phyloP scores from a whole-genome alignment of 2,329 filamentous ascomycete species.

The Alternaria atra region DNA sequence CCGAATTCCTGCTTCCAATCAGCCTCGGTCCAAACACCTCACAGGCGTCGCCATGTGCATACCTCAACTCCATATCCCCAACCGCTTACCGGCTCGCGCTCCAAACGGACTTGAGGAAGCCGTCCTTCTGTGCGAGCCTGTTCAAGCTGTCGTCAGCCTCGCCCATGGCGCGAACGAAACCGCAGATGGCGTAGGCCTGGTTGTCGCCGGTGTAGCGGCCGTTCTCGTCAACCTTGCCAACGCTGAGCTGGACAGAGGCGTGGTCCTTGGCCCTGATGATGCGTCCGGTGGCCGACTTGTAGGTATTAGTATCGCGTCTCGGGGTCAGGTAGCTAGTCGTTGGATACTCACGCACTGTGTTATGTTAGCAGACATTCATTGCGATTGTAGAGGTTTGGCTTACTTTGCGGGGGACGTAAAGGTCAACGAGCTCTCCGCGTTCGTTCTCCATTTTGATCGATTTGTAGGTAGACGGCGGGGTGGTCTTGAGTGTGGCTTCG shows the following conservation, averaged over 20 bases:
- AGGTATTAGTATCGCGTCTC: constrained; percentile 32
- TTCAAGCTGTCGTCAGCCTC: constrained; percentile 98
- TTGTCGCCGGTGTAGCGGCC: constrained; percentile 96
- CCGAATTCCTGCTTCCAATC: constrained; percentile 39
- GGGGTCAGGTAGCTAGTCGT: constrained; percentile 7
- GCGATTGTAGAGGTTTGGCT: not conserved
- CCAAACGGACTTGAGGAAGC: constrained; percentile 97
- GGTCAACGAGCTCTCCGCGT: constrained; percentile 99
- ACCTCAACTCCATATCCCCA: constrained; percentile 46
- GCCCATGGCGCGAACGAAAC: constrained; percentile 96
- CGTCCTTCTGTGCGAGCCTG: constrained; percentile 93
- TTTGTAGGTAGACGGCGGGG: constrained; percentile 38
- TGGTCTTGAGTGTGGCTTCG: constrained; percentile 36
- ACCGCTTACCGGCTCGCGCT: constrained; percentile 68
- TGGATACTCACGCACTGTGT: constrained; percentile 51
- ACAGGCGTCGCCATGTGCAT: constrained; percentile 11
- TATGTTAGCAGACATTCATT: constrained; percentile 2
- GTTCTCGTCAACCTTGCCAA: constrained; percentile 99
- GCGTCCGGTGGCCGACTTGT: constrained; percentile 67
- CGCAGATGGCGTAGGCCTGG: constrained; percentile 96
- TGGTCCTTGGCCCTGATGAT: constrained; percentile 99
- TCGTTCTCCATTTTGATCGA: constrained; percentile 95
- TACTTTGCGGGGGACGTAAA: constrained; percentile 45
- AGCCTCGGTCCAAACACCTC: constrained; percentile 15
- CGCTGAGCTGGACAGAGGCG: constrained; percentile 94